Evolutionary conservation across 1,139 yeast species (phyloP), one percentile per base, ranked within the genome.

Genomic region (Candida tropicalis): DNA sequence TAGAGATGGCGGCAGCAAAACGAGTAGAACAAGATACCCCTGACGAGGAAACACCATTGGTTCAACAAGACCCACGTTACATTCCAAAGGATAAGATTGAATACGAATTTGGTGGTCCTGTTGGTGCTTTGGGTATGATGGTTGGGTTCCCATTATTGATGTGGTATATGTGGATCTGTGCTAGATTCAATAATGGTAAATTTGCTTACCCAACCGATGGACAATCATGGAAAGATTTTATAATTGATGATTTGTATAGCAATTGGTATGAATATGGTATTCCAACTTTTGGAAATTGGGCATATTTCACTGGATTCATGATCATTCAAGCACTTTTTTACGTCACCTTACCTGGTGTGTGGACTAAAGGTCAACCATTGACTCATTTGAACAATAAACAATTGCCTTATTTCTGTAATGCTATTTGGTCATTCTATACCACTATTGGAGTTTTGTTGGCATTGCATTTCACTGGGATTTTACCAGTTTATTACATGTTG

Each of bases 151-250:
- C 99, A 5, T 61, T 84, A 41, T 74, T 95, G 59, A 93, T 93
- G 99, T 88, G 87, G 78, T 93, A 93, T 68, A 85, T 93, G 93
- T 93, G 97, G 95, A 82, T 91, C 46, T 79, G 91, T 59, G 93
- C 95, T 47, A 77, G 81, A 53, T 89, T 85, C 65, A 87, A 89
- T 64, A 71, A 71, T 49, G 96, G 97, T 3, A 62, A 70, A 38
- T 76, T 88, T 28, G 89, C 96, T 18, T 68, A 75, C 65, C 97
- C 97, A 2, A 58, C 65, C 0, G 71, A 64, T 2, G 84, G 71
- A 38, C 85, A 91, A 64, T 51, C 83, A 1, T 75, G 83, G 77
- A 36, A 45, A 0, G 78, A 79, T 2, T 90, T 91, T 55, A 42
- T 74, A 1, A 33, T 42, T n/a, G 64, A 63, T 23, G 63, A 60